Evolutionary conservation across 371 early-diverging fungal genomes (phyloP).

Genomic region (Racocetra persica): DNA sequence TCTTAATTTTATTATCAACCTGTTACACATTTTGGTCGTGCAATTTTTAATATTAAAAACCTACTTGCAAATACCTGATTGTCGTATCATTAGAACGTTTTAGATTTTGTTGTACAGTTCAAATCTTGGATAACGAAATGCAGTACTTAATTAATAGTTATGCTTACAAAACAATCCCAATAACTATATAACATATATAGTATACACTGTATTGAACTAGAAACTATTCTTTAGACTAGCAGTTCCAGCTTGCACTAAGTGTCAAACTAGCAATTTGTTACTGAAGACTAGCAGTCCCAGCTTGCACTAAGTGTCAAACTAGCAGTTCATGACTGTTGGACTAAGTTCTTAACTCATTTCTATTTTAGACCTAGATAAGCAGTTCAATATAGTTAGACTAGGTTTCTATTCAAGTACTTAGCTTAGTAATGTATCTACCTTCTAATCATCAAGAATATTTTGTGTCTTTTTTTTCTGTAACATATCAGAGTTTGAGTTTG

Average conservation of each 20-base stretch:
- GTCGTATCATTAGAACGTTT: background rate
- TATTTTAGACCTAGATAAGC: background rate
- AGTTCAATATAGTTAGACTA: background rate
- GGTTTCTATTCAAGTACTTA: background rate
- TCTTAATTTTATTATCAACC: too few relatives aligned
- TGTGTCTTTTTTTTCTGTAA: too few relatives aligned
- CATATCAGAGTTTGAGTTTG: too few relatives aligned
- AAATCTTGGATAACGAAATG: background rate
- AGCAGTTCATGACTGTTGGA: constrained; percentile 27
- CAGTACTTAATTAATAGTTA: background rate
- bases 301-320: too few relatives aligned
- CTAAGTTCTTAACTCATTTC: constrained; percentile 37
- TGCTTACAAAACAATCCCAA: background rate
- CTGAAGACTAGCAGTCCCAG: too few relatives aligned
- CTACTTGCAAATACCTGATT: too few relatives aligned
- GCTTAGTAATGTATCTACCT: background rate
- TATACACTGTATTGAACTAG: background rate
- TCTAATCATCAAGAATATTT: background rate
- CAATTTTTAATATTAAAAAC: too few relatives aligned
- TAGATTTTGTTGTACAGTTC: background rate
- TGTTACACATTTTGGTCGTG: too few relatives aligned
- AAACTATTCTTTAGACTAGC: too few relatives aligned
- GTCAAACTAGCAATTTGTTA: too few relatives aligned
- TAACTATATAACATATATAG: constrained; percentile 17
- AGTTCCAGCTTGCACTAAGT: too few relatives aligned